A percentile compares a stretch with the other conserved stretches of the same genome.
Conservation (phyloP, 495 filamentous ascomycete genomes). For the Cladorrhinum samala region DNA sequence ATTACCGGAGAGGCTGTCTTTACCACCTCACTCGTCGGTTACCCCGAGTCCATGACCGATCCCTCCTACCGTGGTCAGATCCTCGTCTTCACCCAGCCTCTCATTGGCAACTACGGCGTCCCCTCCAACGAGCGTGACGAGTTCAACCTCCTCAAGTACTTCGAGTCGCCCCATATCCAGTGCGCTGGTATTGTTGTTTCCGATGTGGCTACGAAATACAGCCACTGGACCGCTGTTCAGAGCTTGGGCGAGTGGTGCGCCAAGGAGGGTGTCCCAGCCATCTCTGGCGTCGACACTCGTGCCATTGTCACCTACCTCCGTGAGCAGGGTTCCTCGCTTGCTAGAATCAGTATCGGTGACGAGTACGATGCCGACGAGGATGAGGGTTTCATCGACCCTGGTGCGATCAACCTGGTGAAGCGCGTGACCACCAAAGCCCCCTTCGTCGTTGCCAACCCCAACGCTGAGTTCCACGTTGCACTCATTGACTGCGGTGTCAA, state of each 20-base stretch:
- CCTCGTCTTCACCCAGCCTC: constrained; percentile 91
- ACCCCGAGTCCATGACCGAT: constrained; percentile 97
- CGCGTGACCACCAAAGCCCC: constrained; percentile 95
- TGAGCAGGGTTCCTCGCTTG: constrained; percentile 92
- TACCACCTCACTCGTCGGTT: constrained; percentile 88
- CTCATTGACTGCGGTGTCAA: constrained; percentile 98
- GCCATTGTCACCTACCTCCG: constrained; percentile 92
- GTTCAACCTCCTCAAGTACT: constrained; percentile 79
- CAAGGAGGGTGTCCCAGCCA: constrained; percentile 89
- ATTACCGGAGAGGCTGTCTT: constrained; percentile 93
- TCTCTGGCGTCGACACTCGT: constrained; percentile 94
- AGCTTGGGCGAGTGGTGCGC: constrained; percentile 90
- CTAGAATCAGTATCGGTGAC: constrained; percentile 90
- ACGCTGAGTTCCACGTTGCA: constrained; percentile 81
- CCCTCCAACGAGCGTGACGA: constrained; percentile 71
- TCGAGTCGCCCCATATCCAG: constrained; percentile 95
- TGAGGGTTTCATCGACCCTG: constrained; percentile 90
- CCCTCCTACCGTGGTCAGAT: constrained; percentile 99
- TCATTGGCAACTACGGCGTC: constrained; percentile 98
- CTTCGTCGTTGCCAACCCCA: constrained; percentile 79
- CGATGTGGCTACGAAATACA: constrained; percentile 88
- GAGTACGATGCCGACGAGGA: constrained; percentile 99
- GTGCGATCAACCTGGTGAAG: constrained; percentile 91
- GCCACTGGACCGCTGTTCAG: constrained; percentile 97
- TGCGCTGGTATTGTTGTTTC: constrained; percentile 92